phyloP scores from a whole-genome alignment of 192 early-diverging fungal species.

The Umbelopsis vinacea region DNA sequence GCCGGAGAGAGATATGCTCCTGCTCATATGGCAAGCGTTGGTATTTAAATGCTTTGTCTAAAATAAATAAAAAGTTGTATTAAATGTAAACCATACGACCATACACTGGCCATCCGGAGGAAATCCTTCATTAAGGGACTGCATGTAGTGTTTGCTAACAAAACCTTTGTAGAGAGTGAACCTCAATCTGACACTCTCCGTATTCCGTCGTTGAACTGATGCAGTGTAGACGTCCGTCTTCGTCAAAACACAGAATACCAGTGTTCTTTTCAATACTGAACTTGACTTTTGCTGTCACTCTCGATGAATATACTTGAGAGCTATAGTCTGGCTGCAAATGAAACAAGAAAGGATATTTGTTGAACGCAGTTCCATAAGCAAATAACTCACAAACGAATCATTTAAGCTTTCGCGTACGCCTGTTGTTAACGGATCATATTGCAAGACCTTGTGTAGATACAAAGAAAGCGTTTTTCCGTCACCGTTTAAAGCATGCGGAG shows the following conservation, averaged over 20 bases:
- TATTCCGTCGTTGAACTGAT: too few relatives aligned
- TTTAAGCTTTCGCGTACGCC: neutral
- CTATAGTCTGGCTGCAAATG: neutral
- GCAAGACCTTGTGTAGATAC: conserved; percentile 1
- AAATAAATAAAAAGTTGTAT: too few relatives aligned
- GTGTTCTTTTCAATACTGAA: too few relatives aligned
- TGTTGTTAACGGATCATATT: conserved; percentile 8
- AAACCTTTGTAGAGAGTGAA: conserved; percentile 1
- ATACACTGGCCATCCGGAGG: conserved; percentile 6
- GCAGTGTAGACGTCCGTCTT: too few relatives aligned
- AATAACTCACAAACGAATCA: conserved; percentile 1
- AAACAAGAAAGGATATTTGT: conserved; percentile 3
- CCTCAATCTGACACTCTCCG: neutral
- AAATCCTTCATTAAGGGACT: conserved; percentile 9
- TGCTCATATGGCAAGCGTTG: neutral
- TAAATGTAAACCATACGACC: too few relatives aligned
- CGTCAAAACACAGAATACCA: too few relatives aligned
- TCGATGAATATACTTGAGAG: too few relatives aligned
- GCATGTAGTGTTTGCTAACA: neutral
- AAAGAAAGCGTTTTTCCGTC: conserved; percentile 1
- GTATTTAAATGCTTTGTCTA: neutral
- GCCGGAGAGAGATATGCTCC: neutral
- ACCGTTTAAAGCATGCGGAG: neutral
- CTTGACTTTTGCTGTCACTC: too few relatives aligned
- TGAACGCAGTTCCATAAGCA: conserved; percentile 11